Base-by-base conservation (phyloP, 1,284 basidiomycete genomes). In the Wallemia hederae region DNA sequence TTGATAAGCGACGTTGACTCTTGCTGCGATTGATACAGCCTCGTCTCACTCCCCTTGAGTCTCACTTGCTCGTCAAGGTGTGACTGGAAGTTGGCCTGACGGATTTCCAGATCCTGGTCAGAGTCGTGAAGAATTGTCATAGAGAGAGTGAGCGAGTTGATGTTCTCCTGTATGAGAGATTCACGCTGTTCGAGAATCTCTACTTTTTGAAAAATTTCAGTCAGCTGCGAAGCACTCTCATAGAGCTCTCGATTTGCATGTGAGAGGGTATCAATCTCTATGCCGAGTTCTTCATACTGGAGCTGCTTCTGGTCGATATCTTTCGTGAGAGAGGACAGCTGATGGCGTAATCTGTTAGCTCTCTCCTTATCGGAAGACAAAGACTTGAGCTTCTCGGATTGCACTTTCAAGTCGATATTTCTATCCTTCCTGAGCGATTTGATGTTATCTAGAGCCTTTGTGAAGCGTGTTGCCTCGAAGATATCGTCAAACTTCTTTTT, bases 401-500 rank as follows among this genome's bases (percentile, higher is more conserved):
- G 90, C 1, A 88, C 82, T 71, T 98, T 98, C 62, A 94, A 77
- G 63, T 97, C 91, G 2, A 81, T 78, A 0, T 81, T 76, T 17
- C 89, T 81, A 59, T 98, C 94, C 70, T 98, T 98, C 60, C 87
- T 78, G 28, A 96, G 73, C 27, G 71, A 67, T 69, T 92, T 96
- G 74, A 98, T 96, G 55, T 83, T 82, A 65, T 96, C 88, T 1
- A 99, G 76, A 0, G 94, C 94, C 69, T 98, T 98, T 1, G 92
- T 97, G 69, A 92, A 88, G 86, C 83, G 83, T 1, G 92, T 98
- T 0, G 94, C 94, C 70, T 99, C 94, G 66, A 99, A 98, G 64
- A 99, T 98, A 67, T 98, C 94, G 67, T 98, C 94, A 65, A 94
- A 97, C 70, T 94, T 94, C 76, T 96, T 97, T 76, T 99, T 98